phyloP scores from a whole-genome alignment of 1,139 yeast species.

The Saccharomycopsis hybrid region DNA sequence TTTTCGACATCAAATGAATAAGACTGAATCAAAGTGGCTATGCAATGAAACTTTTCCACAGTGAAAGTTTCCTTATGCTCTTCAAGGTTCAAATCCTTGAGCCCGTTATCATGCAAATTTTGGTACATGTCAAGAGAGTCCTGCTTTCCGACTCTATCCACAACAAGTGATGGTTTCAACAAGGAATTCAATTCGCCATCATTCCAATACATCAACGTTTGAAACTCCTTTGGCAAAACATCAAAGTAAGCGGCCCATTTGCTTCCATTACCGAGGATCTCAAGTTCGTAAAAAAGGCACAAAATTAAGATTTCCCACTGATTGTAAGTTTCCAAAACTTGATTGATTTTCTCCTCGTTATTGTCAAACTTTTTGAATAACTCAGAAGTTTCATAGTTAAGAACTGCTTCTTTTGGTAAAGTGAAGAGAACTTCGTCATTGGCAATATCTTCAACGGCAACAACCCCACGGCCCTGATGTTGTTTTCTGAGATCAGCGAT shows the following conservation, averaged over 20 bases:
- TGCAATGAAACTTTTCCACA: conserved; percentile 54
- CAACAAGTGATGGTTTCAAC: conserved; percentile 65
- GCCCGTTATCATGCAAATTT: conserved; percentile 31
- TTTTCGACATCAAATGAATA: conserved; percentile 60
- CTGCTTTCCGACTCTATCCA: conserved; percentile 63
- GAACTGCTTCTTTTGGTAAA: conserved; percentile 53
- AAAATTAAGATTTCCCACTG: conserved; percentile 79
- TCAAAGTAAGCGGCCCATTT: conserved; percentile 67
- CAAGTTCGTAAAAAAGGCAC: conserved; percentile 53
- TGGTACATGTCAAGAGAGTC: conserved; percentile 58
- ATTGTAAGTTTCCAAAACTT: conserved; percentile 38
- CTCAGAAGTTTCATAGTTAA: conserved; percentile 54
- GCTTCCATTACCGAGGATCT: conserved; percentile 36
- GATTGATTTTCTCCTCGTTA: conserved; percentile 32
- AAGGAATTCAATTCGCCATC: conserved; percentile 57
- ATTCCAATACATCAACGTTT: conserved; percentile 78
- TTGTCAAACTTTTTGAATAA: conserved; percentile 29
- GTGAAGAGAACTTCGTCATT: conserved; percentile 58
- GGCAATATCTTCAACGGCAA: conserved; percentile 55
- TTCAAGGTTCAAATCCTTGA: conserved; percentile 27
- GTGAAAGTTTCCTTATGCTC: conserved; percentile 34
- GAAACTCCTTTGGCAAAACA: conserved; percentile 58
- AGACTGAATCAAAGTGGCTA: conserved; percentile 66
- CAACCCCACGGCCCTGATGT: conserved; percentile 73
- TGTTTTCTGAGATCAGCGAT: conserved; percentile 52